These are phyloP conservation scores for Periconia sp. DNA, from an alignment of 2,329 filamentous ascomycete genomes.

Conservation along the genomic window DNA sequence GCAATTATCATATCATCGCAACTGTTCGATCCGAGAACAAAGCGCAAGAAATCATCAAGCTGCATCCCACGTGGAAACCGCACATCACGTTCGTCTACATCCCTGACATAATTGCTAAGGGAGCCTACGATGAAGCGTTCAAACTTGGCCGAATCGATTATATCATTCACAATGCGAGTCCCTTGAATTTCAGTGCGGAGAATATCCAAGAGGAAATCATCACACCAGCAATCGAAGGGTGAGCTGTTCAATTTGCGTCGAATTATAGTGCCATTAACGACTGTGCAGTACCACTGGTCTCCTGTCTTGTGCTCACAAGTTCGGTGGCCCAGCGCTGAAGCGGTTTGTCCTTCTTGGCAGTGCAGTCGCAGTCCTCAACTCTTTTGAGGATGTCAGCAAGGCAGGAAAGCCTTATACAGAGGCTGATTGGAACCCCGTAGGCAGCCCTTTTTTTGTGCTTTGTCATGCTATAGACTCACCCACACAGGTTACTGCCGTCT, in stretches of 20 bases:
- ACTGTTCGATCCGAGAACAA: constrained; percentile 13
- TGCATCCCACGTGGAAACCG: constrained; percentile 11
- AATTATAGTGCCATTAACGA: too few relatives aligned
- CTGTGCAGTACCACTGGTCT: too few relatives aligned
- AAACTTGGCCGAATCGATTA: constrained; percentile 9
- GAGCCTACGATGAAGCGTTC: constrained; percentile 30
- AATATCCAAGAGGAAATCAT: constrained; percentile 31
- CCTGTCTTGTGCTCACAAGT: constrained; percentile 14
- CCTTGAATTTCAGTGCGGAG: constrained; percentile 11
- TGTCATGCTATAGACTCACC: background rate
- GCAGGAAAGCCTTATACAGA: constrained; percentile 55
- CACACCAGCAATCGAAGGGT: constrained; percentile 11
- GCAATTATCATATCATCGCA: constrained; percentile 13
- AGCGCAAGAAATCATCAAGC: constrained; percentile 9
- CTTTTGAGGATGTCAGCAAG: constrained; percentile 5
- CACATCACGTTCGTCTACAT: constrained; percentile 68
- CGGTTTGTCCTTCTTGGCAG: constrained; percentile 15
- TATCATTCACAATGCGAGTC: constrained; percentile 19
- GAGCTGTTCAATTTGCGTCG: too few relatives aligned
- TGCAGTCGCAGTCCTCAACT: constrained; percentile 10
- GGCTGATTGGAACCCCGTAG: constrained; percentile 55
- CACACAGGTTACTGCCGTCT: constrained; percentile 11
- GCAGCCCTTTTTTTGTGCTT: background rate
- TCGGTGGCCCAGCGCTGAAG: constrained; percentile 11
- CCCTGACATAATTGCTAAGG: constrained; percentile 68